Conservation (phyloP, 345 rosid genomes). For the Gossypium thurberi region DNA sequence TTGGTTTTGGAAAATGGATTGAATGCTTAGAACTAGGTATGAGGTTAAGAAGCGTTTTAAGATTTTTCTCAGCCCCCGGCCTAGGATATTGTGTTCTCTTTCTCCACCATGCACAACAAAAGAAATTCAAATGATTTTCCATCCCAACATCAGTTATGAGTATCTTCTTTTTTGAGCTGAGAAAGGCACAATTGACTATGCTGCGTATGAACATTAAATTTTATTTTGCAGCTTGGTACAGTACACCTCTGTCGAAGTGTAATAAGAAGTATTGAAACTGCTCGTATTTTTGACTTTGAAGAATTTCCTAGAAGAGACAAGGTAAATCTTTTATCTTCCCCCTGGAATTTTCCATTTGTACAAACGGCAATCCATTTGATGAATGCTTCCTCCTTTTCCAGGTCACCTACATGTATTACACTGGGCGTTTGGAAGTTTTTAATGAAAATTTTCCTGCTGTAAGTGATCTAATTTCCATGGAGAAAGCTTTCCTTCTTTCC, state of each 20-base stretch:
- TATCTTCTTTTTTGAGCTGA: neutral
- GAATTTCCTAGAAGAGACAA: constrained; percentile 92
- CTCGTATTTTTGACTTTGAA: constrained; percentile 90
- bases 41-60: neutral
- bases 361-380: constrained; percentile 8
- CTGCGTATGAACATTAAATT: neutral
- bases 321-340: constrained; percentile 25
- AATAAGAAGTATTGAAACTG: constrained; percentile 95
- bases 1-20: neutral
- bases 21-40: neutral
- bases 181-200: neutral
- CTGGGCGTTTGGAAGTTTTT: constrained; percentile 95
- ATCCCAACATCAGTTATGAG: neutral
- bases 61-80: neutral
- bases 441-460: constrained; percentile 94
- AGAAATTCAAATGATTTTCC: neutral
- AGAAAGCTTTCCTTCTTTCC: neutral
- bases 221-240: constrained; percentile 77
- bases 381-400: constrained; percentile 22
- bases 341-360: neutral
- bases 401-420: constrained; percentile 99
- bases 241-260: constrained; percentile 98
- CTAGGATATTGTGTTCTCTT: neutral
- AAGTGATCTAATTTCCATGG: constrained; percentile 27
- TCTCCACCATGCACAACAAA: neutral